These are phyloP conservation scores for Heterobasidion annosum DNA, from an alignment of 1,284 basidiomycete species.

Conservation along the genomic window DNA sequence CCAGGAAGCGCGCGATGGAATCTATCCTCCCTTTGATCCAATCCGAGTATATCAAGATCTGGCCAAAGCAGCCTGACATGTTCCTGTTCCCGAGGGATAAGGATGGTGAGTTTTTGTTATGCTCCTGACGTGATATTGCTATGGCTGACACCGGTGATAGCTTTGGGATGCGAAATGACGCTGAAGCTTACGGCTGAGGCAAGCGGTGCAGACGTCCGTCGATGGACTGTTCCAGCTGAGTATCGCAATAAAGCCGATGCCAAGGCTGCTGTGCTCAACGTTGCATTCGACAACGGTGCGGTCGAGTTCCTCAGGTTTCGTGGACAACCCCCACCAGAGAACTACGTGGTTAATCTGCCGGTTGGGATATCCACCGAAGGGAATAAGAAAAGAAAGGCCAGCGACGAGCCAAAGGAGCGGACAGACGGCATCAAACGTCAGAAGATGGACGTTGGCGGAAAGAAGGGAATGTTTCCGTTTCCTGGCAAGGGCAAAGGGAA, in stretches of 20 bases:
- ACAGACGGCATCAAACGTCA: not conserved
- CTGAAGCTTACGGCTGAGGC: slow-evolving; percentile 29
- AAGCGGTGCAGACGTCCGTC: slow-evolving; percentile 22
- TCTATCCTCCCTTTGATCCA: slow-evolving; percentile 33
- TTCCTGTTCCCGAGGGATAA: slow-evolving; percentile 32
- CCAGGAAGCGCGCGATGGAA: slow-evolving; percentile 31
- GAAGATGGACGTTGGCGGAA: not conserved
- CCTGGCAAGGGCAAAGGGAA: not conserved
- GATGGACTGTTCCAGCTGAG: slow-evolving; percentile 35
- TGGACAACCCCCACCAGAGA: slow-evolving; percentile 27
- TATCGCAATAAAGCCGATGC: slow-evolving; percentile 53
- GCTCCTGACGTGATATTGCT: not conserved
- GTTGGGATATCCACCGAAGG: not conserved
- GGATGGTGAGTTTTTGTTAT: slow-evolving; percentile 30
- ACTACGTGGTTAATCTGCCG: slow-evolving; percentile 12
- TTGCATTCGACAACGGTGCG: slow-evolving; percentile 42
- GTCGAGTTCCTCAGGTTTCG: slow-evolving; percentile 48
- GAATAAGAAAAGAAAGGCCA: not conserved
- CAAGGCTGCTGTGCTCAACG: slow-evolving; percentile 40
- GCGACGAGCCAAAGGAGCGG: not conserved
- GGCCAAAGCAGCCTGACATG: slow-evolving; percentile 22
- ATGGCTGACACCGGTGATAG: slow-evolving; percentile 21
- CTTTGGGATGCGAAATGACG: slow-evolving; percentile 42
- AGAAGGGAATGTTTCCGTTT: not conserved
- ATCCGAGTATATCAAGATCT: slow-evolving; percentile 34